Evolutionary conservation across 163 green algal genomes (phyloP).

Genomic region (Volvox carteri): DNA sequence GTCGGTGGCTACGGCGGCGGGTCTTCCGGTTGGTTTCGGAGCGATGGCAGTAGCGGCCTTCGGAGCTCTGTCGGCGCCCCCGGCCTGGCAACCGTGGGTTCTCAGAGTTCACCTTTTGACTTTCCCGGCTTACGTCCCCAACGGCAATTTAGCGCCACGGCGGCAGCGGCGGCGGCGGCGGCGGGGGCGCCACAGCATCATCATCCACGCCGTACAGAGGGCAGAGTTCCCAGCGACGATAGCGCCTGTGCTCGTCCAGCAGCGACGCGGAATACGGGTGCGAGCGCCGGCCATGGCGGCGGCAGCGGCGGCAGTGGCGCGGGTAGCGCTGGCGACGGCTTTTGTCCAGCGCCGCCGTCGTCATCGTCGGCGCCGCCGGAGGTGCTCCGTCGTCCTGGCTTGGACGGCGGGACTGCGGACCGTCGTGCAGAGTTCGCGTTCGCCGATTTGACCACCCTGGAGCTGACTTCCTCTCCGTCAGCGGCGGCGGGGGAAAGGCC

Average conservation of each 20-base stretch:
- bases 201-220: background rate
- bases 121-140: background rate
- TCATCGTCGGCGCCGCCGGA: background rate
- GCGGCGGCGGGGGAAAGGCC: background rate
- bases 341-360: background rate
- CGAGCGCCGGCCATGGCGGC: background rate
- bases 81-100: background rate
- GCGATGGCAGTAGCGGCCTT: background rate
- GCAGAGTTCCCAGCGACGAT: too few species aligned
- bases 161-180: background rate
- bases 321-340: background rate
- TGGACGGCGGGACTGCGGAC: conserved; percentile 8
- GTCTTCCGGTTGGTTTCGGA: background rate
- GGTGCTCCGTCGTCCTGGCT: background rate
- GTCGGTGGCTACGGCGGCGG: background rate
- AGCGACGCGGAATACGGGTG: background rate
- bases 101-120: background rate
- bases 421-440: conserved; percentile 2
- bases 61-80: background rate
- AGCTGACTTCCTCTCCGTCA: background rate
- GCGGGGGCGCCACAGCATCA: background rate
- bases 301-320: background rate
- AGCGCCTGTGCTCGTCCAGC: background rate
- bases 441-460: background rate
- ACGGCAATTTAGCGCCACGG: background rate